These are phyloP conservation scores for Candida sakaeoensis DNA, from an alignment of 805 yeast genomes.

Conservation along the genomic window DNA sequence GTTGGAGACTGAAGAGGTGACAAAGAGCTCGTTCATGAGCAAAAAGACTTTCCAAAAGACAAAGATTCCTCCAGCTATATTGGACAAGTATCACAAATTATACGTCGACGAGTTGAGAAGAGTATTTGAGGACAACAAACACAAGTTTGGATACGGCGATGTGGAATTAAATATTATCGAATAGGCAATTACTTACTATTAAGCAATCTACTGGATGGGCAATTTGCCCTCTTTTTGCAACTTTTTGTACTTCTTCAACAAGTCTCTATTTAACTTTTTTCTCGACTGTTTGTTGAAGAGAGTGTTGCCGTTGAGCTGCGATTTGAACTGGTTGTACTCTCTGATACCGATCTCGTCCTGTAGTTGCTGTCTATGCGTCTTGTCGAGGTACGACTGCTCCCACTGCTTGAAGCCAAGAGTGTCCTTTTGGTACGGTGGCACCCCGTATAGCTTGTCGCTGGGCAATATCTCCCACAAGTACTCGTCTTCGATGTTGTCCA, in stretches of 20 bases:
- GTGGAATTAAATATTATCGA: constrained; percentile 39
- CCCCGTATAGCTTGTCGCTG: constrained; percentile 28
- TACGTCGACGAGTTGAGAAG: constrained; percentile 63
- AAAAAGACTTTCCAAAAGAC: constrained; percentile 17
- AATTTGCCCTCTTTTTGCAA: constrained; percentile 26
- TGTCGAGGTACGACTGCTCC: constrained; percentile 27
- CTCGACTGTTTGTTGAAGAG: constrained; percentile 17
- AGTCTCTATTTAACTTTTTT: constrained; percentile 35
- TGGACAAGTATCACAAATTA: constrained; percentile 67
- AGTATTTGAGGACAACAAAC: constrained; percentile 66
- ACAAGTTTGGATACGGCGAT: constrained; percentile 47
- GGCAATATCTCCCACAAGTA: constrained; percentile 40
- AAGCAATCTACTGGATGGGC: background rate
- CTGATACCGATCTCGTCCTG: constrained; percentile 19
- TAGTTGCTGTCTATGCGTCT: constrained; percentile 16
- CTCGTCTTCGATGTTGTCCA: constrained; percentile 35
- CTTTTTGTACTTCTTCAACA: constrained; percentile 29
- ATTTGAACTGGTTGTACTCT: constrained; percentile 20
- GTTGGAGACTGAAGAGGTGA: constrained; percentile 25
- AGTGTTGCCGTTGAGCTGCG: constrained; percentile 20
- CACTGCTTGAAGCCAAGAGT: constrained; percentile 31
- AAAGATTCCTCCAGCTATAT: constrained; percentile 36
- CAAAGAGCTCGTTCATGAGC: constrained; percentile 19
- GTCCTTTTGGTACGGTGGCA: constrained; percentile 30
- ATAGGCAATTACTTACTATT: constrained; percentile 2